Conservation (phyloP, 2,329 filamentous ascomycete genomes). For the Cladosporium sp. region DNA sequence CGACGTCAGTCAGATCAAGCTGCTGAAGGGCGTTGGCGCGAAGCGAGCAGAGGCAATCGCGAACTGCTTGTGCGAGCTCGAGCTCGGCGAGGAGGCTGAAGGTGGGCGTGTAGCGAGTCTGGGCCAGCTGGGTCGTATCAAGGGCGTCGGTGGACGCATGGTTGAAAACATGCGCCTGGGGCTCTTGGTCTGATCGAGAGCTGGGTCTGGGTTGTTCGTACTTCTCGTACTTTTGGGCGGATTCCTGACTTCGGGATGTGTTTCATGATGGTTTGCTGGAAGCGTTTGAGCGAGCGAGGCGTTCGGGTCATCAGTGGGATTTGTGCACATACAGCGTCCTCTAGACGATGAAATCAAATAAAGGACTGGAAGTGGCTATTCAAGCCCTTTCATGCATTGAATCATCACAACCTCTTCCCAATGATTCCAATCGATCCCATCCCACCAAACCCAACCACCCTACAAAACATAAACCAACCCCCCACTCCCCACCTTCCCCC, state of each 20-base stretch:
- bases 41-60: conserved; percentile 60
- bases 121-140: conserved; percentile 40
- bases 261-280: not conserved
- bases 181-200: conserved; percentile 18
- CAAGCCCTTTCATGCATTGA: not conserved
- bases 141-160: conserved; percentile 45
- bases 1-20: conserved; percentile 58
- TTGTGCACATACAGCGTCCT: not conserved
- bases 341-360: not conserved
- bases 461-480: not conserved
- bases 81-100: conserved; percentile 26
- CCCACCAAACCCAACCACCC: not conserved
- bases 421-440: not conserved
- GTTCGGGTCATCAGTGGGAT: not conserved
- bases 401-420: not conserved
- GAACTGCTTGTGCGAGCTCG: conserved; percentile 42
- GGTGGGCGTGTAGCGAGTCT: conserved; percentile 31
- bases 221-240: not conserved
- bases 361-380: not conserved
- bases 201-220: not conserved
- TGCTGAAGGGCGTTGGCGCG: conserved; percentile 63
- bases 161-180: conserved; percentile 46
- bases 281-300: conserved; percentile 10
- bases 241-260: not conserved
- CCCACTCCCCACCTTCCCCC: not conserved